Conservation (phyloP, 305 asterid species). For the Rubia peregrina region DNA sequence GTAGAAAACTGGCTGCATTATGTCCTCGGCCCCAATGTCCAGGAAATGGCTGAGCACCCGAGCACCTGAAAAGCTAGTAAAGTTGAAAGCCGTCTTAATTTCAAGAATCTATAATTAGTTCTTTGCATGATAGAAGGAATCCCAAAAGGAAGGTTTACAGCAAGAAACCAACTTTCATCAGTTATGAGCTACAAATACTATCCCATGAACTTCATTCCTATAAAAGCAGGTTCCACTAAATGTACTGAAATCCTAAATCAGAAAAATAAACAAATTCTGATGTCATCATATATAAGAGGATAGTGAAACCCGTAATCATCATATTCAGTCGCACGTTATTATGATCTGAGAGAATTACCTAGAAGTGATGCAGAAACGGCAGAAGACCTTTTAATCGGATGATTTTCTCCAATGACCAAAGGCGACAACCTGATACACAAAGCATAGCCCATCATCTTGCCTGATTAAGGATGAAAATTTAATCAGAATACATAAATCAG, state of each 20-base stretch:
- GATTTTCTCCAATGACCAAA: neutral
- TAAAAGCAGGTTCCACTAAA: neutral
- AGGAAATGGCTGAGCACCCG: neutral
- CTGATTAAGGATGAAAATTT: neutral
- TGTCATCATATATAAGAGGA: neutral
- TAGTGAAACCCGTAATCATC: neutral
- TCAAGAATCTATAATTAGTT: neutral
- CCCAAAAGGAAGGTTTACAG: neutral
- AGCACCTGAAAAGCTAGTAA: neutral
- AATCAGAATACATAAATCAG: neutral
- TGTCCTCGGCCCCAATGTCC: neutral
- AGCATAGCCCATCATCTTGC: conserved; percentile 7
- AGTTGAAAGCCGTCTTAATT: neutral
- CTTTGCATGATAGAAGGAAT: neutral
- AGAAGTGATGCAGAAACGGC: neutral
- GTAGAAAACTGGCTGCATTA: neutral
- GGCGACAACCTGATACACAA: neutral
- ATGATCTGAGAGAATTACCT: conserved; percentile 2
- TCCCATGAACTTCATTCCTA: neutral
- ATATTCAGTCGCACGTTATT: neutral
- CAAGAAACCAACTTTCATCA: neutral
- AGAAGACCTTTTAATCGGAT: neutral
- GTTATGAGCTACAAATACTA: neutral
- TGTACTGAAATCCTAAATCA: neutral
- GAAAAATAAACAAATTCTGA: neutral